These are phyloP conservation scores for Mucor velutinosus DNA, from an alignment of 371 early-diverging fungal species.

Conservation along the genomic window DNA sequence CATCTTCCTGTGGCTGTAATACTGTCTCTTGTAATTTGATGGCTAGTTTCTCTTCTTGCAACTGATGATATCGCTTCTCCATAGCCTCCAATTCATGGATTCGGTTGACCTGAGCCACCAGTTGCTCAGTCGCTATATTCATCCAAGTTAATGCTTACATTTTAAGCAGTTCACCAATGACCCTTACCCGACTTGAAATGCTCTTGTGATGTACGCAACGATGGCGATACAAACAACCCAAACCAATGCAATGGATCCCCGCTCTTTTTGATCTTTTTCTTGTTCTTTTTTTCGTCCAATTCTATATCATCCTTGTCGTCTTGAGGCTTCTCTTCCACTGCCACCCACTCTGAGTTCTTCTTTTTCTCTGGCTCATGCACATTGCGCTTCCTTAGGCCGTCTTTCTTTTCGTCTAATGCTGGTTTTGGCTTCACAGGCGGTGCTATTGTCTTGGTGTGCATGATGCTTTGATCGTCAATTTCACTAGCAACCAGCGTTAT, in stretches of 20 bases:
- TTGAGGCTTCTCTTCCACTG: neutral
- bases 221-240: conserved; percentile 64
- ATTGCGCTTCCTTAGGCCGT: conserved; percentile 16
- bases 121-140: conserved; percentile 6
- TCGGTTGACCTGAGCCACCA: conserved; percentile 44
- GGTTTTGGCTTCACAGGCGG: conserved; percentile 2
- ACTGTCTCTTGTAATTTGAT: conserved; percentile 13
- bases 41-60: conserved; percentile 28
- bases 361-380: conserved; percentile 15
- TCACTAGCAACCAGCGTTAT: conserved; percentile 7
- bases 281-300: conserved; percentile 25
- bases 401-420: conserved; percentile 7
- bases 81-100: conserved; percentile 29
- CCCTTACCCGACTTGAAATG: conserved; percentile 48
- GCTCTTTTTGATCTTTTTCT: conserved; percentile 21
- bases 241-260: conserved; percentile 67
- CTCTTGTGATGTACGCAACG: conserved; percentile 54
- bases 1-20: neutral
- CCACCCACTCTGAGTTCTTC: conserved; percentile 13
- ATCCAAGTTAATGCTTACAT: neutral
- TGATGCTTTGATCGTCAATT: conserved; percentile 6
- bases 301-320: conserved; percentile 19
- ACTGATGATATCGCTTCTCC: conserved; percentile 32
- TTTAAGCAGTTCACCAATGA: too few species aligned
- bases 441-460: neutral